Base-by-base conservation (phyloP, 768 basidiomycete species). In the Candolleomyces eurysporus region DNA sequence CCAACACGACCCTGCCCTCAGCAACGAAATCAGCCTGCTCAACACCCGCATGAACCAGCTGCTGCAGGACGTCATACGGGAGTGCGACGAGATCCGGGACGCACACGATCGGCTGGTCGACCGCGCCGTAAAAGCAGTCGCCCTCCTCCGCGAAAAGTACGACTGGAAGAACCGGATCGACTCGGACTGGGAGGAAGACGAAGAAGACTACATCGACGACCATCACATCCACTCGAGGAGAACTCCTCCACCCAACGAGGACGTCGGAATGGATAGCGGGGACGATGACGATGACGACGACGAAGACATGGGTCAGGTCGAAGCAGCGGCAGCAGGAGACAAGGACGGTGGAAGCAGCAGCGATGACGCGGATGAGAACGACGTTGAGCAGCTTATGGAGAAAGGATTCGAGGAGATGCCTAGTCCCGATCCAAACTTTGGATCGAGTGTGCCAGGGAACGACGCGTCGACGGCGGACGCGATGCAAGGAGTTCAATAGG, bases 131-230 rank as follows among this genome's bases (percentile, higher is more conserved):
- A 79, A 87, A 48, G 92, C 92, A 0, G 91, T 94, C 10, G 79
- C 79, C 43, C 87, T 94, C 83, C 75, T 94, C 8, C 76, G 82
- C 61, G 92, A 94, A 59, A 89, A 85, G 71, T 93, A 88, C 69
- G 90, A 93, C 51, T 92, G 91, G 89, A 87, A 87, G 70, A 84
- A 86, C 65, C 79, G 92, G n/a, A 88, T 93, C 21, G 86, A 84
- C 36, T 36, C 36, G 62, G 90, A 92, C 13, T 87, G 88, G 67
- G 84, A 85, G 14, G 90, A 90, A 64, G 90, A 92, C 11, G 36
- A 36, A 6, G 36, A 36, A 8, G 36, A 36, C 1, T 36, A 3
- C 11, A 36, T 36, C 8, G 36, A 36, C 36, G 36, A 36, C 36
- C 36, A 11, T 36, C 36, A 36, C 8, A 36, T 11, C 8, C 36